These are phyloP conservation scores for Xanthoconium stramineum DNA, from an alignment of 768 basidiomycete genomes.

Conservation along the genomic window DNA sequence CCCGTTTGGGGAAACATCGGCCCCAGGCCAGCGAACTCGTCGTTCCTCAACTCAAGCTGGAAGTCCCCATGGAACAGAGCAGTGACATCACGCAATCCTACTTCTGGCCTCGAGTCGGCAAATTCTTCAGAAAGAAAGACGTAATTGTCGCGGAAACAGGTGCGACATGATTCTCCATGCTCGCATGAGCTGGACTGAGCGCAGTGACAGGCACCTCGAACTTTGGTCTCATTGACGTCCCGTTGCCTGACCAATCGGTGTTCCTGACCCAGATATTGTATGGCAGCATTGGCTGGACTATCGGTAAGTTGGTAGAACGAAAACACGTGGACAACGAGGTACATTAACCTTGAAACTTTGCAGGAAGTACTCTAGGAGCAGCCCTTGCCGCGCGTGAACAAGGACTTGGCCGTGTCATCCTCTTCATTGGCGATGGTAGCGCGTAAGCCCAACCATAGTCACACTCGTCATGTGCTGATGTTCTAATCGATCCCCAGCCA, in stretches of 20 bases:
- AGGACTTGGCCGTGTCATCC: conserved; percentile 61
- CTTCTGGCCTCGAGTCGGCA: conserved; percentile 78
- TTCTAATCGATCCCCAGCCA: conserved; percentile 44
- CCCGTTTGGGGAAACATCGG: conserved; percentile 45
- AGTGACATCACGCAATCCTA: conserved; percentile 69
- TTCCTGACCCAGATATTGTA: conserved; percentile 79
- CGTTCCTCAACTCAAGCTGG: conserved; percentile 42
- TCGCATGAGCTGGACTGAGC: neutral
- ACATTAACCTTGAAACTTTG: neutral
- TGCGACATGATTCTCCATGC: conserved; percentile 10
- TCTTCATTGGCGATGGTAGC: conserved; percentile 86
- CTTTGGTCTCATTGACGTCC: conserved; percentile 82
- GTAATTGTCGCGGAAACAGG: conserved; percentile 90
- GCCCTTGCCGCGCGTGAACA: conserved; percentile 74
- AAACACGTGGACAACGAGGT: neutral
- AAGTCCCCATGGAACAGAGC: conserved; percentile 48
- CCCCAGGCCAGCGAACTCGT: conserved; percentile 38
- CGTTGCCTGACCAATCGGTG: conserved; percentile 65
- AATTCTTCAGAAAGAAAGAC: conserved; percentile 70
- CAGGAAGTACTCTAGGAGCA: conserved; percentile 68
- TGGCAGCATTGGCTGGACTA: conserved; percentile 91
- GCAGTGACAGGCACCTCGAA: conserved; percentile 57
- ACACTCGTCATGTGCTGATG: neutral
- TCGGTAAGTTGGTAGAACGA: conserved; percentile 45
- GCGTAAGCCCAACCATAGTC: conserved; percentile 43